Conservation (phyloP, 371 early-diverging fungal species). For the Mucor saturninus region DNA sequence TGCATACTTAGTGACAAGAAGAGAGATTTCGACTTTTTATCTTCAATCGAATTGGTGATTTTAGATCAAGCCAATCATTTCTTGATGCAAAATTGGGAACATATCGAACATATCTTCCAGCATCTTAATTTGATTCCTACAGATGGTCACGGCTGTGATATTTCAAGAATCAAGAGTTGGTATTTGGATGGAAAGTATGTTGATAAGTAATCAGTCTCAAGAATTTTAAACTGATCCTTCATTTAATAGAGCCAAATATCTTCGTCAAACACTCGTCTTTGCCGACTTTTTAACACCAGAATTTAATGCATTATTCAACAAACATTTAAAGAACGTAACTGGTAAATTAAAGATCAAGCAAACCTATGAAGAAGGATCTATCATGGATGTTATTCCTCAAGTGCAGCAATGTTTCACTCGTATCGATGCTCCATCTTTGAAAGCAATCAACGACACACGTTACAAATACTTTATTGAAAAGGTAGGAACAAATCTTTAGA, state of each 20-base stretch:
- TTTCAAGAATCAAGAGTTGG: constrained; percentile 89
- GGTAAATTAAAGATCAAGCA: constrained; percentile 79
- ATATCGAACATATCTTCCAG: constrained; percentile 82
- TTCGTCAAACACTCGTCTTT: constrained; percentile 88
- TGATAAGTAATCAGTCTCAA: background rate
- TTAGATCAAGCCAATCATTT: constrained; percentile 87
- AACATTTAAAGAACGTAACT: constrained; percentile 72
- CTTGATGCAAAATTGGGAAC: constrained; percentile 99
- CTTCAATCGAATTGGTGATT: constrained; percentile 90
- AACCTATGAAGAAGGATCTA: constrained; percentile 64
- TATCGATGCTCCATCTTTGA: constrained; percentile 61
- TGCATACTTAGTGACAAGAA: constrained; percentile 70
- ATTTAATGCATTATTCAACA: constrained; percentile 83
- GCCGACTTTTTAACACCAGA: constrained; percentile 87
- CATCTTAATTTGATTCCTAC: constrained; percentile 88
- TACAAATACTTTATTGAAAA: constrained; percentile 87
- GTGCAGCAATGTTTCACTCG: constrained; percentile 85
- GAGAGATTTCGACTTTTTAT: constrained; percentile 90
- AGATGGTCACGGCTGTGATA: constrained; percentile 90
- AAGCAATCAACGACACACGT: constrained; percentile 76
- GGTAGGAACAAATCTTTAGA: constrained; percentile 34
- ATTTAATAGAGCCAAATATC: constrained; percentile 67
- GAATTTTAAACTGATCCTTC: background rate
- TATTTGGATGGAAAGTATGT: constrained; percentile 79
- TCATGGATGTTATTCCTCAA: constrained; percentile 78